Percentiles rank a stretch among this genome's conserved stretches.
phyloP scores from a whole-genome alignment of 106 monocot genomes.

The Chionographis japonica region DNA sequence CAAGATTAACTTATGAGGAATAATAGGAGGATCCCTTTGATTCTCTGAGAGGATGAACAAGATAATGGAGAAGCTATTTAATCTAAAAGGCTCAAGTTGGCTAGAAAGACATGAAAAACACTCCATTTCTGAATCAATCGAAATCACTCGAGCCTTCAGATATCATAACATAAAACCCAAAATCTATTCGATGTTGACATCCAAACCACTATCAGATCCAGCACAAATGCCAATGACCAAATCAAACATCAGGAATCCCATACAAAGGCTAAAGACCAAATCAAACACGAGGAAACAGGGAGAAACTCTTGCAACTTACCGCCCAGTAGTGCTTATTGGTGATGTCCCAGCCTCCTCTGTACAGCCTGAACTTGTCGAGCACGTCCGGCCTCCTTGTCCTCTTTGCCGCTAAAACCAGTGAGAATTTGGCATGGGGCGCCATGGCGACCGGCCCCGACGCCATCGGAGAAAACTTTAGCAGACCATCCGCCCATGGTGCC shows the following conservation, averaged over 20 bases:
- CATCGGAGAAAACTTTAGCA: constrained; percentile 31
- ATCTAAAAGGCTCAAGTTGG: too few relatives aligned
- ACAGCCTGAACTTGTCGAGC: constrained; percentile 32
- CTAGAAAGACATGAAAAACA: too few relatives aligned
- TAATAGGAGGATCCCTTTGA: too few relatives aligned
- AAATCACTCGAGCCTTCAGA: too few relatives aligned
- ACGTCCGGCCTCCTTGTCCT: constrained; percentile 66
- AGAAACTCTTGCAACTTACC: constrained; percentile 19
- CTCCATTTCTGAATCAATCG: too few relatives aligned
- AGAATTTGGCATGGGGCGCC: constrained; percentile 25
- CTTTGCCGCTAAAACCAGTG: constrained; percentile 44
- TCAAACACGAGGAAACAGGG: neutral
- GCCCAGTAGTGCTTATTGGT: constrained; percentile 62
- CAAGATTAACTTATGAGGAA: too few relatives aligned
- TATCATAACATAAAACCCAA: too few relatives aligned
- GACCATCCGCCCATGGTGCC: constrained; percentile 35
- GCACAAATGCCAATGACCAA: too few relatives aligned
- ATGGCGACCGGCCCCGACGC: constrained; percentile 13
- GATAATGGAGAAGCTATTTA: too few relatives aligned
- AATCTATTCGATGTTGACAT: too few relatives aligned
- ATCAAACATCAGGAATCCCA: neutral
- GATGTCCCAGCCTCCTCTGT: constrained; percentile 58
- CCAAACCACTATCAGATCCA: too few relatives aligned
- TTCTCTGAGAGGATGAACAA: too few relatives aligned
- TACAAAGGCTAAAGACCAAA: neutral